Evolutionary conservation across 2,329 filamentous ascomycete genomes (phyloP).

Genomic region (Colletotrichum ledebouriae): DNA sequence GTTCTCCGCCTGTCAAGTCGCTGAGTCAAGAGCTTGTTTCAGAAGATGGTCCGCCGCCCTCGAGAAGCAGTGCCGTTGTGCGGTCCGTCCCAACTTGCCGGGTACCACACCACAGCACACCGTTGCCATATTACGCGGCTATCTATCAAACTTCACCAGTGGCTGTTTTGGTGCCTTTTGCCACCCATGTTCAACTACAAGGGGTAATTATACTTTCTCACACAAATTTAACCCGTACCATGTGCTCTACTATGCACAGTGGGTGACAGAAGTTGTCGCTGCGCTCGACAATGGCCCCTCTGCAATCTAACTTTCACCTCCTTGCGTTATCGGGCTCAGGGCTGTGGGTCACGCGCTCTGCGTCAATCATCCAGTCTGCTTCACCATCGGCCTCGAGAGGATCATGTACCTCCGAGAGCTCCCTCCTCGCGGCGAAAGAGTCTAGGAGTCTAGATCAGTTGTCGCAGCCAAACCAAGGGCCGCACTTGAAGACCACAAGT

Average conservation of each 20-base stretch:
- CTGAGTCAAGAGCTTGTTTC: conserved; percentile 40
- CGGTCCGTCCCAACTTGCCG: conserved; percentile 16
- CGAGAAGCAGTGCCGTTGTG: conserved; percentile 4
- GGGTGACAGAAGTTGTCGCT: background rate
- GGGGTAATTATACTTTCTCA: no score
- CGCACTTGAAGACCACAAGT: background rate
- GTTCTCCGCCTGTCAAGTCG: conserved; percentile 16
- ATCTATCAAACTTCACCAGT: conserved; percentile 10
- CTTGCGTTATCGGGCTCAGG: conserved; percentile 11
- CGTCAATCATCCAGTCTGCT: conserved; percentile 1
- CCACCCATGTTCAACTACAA: no score
- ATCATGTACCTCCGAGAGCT: background rate
- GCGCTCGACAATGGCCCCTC: background rate
- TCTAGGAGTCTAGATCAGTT: background rate
- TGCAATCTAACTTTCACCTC: conserved; percentile 9
- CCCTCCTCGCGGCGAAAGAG: background rate
- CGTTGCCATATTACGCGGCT: conserved; percentile 15
- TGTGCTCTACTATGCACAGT: no score
- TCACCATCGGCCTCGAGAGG: conserved; percentile 1
- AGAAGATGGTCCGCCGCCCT: conserved; percentile 13
- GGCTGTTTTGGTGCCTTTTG: background rate
- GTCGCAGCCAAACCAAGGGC: background rate
- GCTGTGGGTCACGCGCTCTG: conserved; percentile 19
- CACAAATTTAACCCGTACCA: no score
- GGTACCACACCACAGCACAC: background rate